Percentiles rank a stretch among this genome's conserved stretches.
phyloP scores from a whole-genome alignment of 164 flowering plant genomes.

The Vitis labrusca region DNA sequence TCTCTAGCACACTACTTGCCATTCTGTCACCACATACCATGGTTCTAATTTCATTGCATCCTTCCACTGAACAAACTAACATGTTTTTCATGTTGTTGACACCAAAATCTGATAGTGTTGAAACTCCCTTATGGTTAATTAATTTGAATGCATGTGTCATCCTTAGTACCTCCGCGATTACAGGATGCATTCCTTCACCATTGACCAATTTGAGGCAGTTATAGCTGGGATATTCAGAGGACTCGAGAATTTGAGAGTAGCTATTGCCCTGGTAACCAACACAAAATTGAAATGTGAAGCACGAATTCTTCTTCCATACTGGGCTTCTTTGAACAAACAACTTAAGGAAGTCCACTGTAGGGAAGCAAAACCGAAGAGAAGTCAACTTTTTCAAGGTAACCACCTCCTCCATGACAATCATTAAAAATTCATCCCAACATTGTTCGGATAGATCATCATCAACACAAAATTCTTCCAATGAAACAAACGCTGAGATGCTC shows the following conservation, averaged over 20 bases:
- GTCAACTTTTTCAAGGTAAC: constrained; percentile 5
- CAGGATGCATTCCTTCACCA: constrained; percentile 1
- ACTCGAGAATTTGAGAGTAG: neutral
- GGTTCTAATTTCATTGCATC: constrained; percentile 8
- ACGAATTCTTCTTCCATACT: constrained; percentile 7
- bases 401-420: constrained; percentile 4
- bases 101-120: constrained; percentile 17
- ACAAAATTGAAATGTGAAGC: constrained; percentile 8
- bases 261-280: constrained; percentile 2
- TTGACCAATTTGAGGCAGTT: constrained; percentile 13
- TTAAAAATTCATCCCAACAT: neutral
- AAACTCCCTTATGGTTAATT: constrained; percentile 10
- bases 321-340: neutral
- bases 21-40: neutral
- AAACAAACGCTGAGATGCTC: constrained; percentile 3
- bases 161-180: constrained; percentile 7
- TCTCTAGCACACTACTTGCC: neutral
- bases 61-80: constrained; percentile 10
- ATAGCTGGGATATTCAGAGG: neutral
- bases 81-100: constrained; percentile 1
- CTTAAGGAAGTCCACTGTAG: constrained; percentile 1
- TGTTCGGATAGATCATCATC: neutral
- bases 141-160: constrained; percentile 12
- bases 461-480: constrained; percentile 20
- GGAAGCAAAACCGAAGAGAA: constrained; percentile 15